These are phyloP conservation scores for Exophiala sp. DNA, from an alignment of 2,329 filamentous ascomycete genomes.

Conservation along the genomic window DNA sequence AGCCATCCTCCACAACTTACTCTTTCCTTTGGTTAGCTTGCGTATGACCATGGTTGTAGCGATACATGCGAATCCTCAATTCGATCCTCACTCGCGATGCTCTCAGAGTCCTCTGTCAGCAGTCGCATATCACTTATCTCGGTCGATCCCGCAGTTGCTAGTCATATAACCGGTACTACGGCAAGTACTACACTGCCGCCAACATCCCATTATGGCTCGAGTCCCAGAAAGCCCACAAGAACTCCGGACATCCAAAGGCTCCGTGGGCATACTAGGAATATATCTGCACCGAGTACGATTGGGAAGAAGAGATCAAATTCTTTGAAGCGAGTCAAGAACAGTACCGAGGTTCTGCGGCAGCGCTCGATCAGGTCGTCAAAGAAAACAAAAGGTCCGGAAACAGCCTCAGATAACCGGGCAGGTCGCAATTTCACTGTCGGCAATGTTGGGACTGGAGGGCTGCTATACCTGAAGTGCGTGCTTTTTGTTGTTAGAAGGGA, in stretches of 20 bases:
- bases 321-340: conserved; percentile 47
- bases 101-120: conserved; percentile 23
- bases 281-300: conserved; percentile 22
- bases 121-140: conserved; percentile 27
- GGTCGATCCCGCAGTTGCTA: conserved; percentile 28
- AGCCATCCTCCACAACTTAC: background rate
- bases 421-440: conserved; percentile 73
- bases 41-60: conserved; percentile 18
- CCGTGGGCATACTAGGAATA: conserved; percentile 25
- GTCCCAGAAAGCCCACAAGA: conserved; percentile 22
- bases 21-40: background rate
- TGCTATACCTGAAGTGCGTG: conserved; percentile 63
- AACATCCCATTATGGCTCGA: conserved; percentile 25
- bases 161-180: conserved; percentile 25
- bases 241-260: conserved; percentile 16
- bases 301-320: conserved; percentile 35
- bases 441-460: conserved; percentile 78
- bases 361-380: conserved; percentile 42
- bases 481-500: background rate
- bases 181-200: conserved; percentile 12
- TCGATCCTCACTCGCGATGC: conserved; percentile 20
- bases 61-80: background rate
- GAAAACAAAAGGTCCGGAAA: conserved; percentile 59
- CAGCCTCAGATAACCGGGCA: conserved; percentile 60
- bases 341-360: conserved; percentile 48